Evolutionary conservation across 2,329 filamentous ascomycete genomes (phyloP).

Genomic region (Epichloe bromicola): DNA sequence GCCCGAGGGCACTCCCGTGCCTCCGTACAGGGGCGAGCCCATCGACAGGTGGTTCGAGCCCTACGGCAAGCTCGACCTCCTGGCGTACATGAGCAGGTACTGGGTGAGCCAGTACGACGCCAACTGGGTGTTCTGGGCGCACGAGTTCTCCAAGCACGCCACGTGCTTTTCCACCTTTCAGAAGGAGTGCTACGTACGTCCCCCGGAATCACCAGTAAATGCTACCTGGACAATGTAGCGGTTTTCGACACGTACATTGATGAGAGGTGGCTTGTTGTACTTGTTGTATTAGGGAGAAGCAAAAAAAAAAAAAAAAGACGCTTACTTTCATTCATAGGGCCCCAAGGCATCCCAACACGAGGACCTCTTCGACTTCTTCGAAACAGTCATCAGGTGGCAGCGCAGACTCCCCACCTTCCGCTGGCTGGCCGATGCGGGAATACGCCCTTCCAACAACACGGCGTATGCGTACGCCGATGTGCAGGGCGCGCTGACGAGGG

Average conservation of each 20-base stretch:
- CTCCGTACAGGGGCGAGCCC: constrained; percentile 42
- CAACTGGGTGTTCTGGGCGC: constrained; percentile 50
- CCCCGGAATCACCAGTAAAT: background rate
- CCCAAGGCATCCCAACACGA: constrained; percentile 40
- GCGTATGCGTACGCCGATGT: constrained; percentile 40
- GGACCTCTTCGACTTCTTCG: constrained; percentile 51
- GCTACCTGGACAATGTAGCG: no score
- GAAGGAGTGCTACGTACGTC: constrained; percentile 41
- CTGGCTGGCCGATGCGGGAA: constrained; percentile 42
- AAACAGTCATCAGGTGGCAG: constrained; percentile 46
- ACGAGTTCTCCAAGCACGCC: constrained; percentile 56
- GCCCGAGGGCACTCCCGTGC: constrained; percentile 37
- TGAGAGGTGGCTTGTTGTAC: no score
- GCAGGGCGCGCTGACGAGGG: constrained; percentile 33
- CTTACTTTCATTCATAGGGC: constrained; percentile 19
- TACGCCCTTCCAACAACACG: constrained; percentile 45
- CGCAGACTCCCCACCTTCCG: constrained; percentile 43
- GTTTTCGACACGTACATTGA: no score
- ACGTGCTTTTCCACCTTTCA: constrained; percentile 57
- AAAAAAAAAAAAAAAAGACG: no score
- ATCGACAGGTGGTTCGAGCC: constrained; percentile 46
- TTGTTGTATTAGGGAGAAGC: no score
- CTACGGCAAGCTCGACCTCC: constrained; percentile 45
- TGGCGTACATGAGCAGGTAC: constrained; percentile 52
- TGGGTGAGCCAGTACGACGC: constrained; percentile 46